Evolutionary conservation across 2,329 filamentous ascomycete species (phyloP), one percentile per base, ranked within the genome.

Genomic region (Pyricularia grisea): DNA sequence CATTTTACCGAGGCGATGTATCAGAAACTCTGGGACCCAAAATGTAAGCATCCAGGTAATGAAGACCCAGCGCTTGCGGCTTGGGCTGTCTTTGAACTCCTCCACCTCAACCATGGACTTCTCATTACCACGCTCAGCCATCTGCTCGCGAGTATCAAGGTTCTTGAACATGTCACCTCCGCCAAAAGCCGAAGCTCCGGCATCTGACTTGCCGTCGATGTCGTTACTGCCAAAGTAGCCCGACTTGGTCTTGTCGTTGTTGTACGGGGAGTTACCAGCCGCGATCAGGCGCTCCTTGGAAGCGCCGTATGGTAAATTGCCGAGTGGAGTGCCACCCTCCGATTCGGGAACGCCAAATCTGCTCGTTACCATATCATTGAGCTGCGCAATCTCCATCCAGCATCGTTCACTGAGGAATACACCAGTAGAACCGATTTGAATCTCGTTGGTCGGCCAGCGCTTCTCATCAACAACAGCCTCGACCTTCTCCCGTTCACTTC

Each of bases 91-190:
- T 65, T 87, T 87, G 72, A 90, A 87, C 75, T 94, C 92, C 72
- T 99, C 95, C 2, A 99, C 92, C 78, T 97, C 94, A 70, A 92
- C 88, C 80, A 97, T 87, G 20, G 92, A 89, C 79, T 94, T 93
- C 73, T 97, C 92, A 73, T 97, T 97, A 71, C 92, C 92, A 73
- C 97, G 94, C 80, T 98, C 94, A 0, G 94, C 92, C 87, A 99
- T 93, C 77, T 97, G 92, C 77, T 96, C 92, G 72, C 93, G 88
- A 7, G 94, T 97, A 73, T 98, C 94, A 9, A 98, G 84, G 75
- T 97, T 97, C 76, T 93, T 92, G 84, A 99, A 99, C 94, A 99
- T 97, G 77, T 99, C 95, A 9, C 95, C 94, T 68, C 87, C 92
- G 66, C 94, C 92, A 76, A 97, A 91, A 6, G 92, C 93, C n/a